Percentiles rank a stretch among this genome's conserved stretches.
Conservation (phyloP, 1,284 basidiomycete genomes). For the Trichosporon sp. region DNA sequence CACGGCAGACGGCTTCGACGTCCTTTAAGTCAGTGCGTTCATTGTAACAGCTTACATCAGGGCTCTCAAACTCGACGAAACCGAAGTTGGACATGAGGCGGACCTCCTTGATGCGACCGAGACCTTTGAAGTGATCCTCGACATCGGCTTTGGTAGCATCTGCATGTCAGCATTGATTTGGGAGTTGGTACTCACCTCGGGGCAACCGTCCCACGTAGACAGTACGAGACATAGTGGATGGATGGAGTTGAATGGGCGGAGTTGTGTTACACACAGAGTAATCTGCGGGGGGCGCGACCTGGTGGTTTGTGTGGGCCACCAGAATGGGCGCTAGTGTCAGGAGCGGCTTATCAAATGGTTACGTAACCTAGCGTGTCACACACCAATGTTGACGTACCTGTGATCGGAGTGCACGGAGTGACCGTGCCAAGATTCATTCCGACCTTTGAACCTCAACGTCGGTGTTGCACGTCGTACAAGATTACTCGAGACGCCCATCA, state of each 20-base stretch:
- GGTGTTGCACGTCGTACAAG: background rate
- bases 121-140: constrained; percentile 73
- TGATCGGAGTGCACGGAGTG: background rate
- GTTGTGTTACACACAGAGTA: constrained; percentile 3
- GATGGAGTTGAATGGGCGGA: background rate
- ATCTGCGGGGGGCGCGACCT: background rate
- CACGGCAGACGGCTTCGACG: constrained; percentile 84
- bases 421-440: background rate
- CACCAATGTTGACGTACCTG: constrained; percentile 8
- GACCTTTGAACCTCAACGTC: background rate
- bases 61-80: constrained; percentile 88
- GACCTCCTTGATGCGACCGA: constrained; percentile 82
- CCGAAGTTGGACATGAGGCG: constrained; percentile 94
- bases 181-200: constrained; percentile 38
- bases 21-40: constrained; percentile 62
- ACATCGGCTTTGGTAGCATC: constrained; percentile 45
- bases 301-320: constrained; percentile 8
- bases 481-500: background rate
- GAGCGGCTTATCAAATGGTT: background rate
- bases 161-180: constrained; percentile 6
- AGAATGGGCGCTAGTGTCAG: background rate
- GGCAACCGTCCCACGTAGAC: constrained; percentile 55
- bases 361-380: constrained; percentile 2
- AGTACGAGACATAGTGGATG: constrained; percentile 26
- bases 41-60: constrained; percentile 61